Evolutionary conservation across 2,329 filamentous ascomycete genomes (phyloP).

Genomic region (Trichoderma sp.): DNA sequence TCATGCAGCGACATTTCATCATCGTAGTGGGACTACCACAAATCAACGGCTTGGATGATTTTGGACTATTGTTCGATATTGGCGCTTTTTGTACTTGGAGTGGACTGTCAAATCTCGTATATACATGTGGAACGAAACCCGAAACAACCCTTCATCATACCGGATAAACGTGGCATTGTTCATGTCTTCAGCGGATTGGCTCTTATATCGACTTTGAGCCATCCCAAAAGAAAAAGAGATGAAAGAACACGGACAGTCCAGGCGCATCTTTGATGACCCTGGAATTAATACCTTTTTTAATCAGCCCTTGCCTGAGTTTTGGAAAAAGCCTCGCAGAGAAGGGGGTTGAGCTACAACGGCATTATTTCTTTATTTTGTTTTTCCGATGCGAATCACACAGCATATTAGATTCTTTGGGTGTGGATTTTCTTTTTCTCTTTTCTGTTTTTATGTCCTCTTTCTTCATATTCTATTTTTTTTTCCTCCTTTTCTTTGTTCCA

Average conservation of each 20-base stretch:
- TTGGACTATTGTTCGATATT: slow-evolving; percentile 34
- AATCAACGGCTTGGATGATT: slow-evolving; percentile 30
- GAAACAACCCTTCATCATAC: slow-evolving; percentile 35
- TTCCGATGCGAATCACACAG: background rate
- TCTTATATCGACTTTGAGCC: background rate
- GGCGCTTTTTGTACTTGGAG: slow-evolving; percentile 30
- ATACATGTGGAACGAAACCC: slow-evolving; percentile 31
- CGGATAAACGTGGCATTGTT: slow-evolving; percentile 50
- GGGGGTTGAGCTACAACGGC: slow-evolving; percentile 10
- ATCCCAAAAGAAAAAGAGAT: background rate
- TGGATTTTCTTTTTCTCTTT: slow-evolving; percentile 23
- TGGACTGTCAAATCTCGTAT: slow-evolving; percentile 34
- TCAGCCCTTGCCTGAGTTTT: slow-evolving; percentile 5
- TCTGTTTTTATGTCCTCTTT: background rate
- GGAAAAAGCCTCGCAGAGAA: slow-evolving; percentile 10
- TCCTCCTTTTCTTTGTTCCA: slow-evolving; percentile 22
- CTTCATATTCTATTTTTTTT: slow-evolving; percentile 10
- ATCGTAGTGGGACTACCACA: slow-evolving; percentile 29
- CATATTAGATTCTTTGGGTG: slow-evolving; percentile 13
- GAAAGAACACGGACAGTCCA: background rate
- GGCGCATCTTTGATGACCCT: background rate
- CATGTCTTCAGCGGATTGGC: background rate
- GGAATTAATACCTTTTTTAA: slow-evolving; percentile 6
- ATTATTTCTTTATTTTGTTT: background rate
- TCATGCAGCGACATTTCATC: slow-evolving; percentile 26